Evolutionary conservation across 352 stramenopile genomes (phyloP), one percentile per base, ranked within the genome.

Genomic region (Lagenidium sp.): DNA sequence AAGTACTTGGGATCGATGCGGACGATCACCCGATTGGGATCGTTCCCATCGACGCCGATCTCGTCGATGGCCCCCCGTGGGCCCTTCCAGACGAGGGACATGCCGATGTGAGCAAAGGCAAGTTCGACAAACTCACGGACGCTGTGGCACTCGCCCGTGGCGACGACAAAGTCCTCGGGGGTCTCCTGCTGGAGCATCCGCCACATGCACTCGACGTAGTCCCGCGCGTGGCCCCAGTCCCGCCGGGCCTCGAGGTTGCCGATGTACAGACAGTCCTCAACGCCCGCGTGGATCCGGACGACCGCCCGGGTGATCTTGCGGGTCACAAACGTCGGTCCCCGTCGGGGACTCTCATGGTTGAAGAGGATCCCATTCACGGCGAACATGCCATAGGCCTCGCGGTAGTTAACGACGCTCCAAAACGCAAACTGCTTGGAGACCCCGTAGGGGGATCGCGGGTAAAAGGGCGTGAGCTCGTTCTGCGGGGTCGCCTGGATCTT

Each of bases 151-250:
- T 99, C 95, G 54, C 95, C 95, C 16, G 96, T 99, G 11, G 82
- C 82, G 12, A 90, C 70, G 10, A 94, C 82, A 57, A 87, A 92
- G 53, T 94, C 82, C 28, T 91, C 42, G 1, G 76, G 70, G 3
- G 36, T 51, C 1, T 70, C 54, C 22, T 80, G 60, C 74, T 99
- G 96, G 23, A 99, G 71, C 93, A 99, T 99, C 47, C 82, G 84
- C 96, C 96, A 99, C 96, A 99, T 99, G 47, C 95, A 97, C 55
- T 98, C 82, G 30, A 99, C 91, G 57, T 99, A 99, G 70, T 99
- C 96, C 41, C 85, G 79, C 15, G 96, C 96, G 68, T 99, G 95
- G 52, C 96, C 96, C 96, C 96, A 99, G 80, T 99, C 96, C 52
- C 96, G 93, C 64, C 97, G 91, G 4, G 95, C 82, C 57, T 99